Base-by-base conservation (phyloP, 2,329 filamentous ascomycete genomes). In the Xylariaceae sp. region DNA sequence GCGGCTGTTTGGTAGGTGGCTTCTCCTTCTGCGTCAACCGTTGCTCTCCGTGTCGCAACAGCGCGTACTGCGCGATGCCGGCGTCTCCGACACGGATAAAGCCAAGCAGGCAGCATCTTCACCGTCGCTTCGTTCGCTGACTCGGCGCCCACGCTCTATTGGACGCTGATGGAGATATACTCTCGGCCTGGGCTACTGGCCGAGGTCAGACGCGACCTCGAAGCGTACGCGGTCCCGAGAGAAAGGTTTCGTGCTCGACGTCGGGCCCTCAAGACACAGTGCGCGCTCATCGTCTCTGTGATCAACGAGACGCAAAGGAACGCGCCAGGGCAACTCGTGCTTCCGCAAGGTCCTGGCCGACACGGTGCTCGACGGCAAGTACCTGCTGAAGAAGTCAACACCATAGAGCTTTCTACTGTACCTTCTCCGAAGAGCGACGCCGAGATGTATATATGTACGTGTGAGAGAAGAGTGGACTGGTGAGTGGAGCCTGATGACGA, bases 91-190 rank as follows among this genome's bases (percentile, higher is more conserved):
- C 23, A 31, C 24, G 15, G 31, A 32, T 19, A 32, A 32, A 21
- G 31, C 31, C 31, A 32, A 32, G 16, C 31, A 39, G 36, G 36
- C 36, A 19, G 29, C 36, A 39, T 39, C 29, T 39, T 35, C 27
- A 36, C 38, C 33, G 36, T 67, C 8, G 68, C 55, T 1, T 43
- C 66, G 21, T 50, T 66, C 3, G 57, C 58, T 27, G 73, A 73
- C 46, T 66, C 66, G 0, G 51, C 60, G 9, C 63, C 64, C 0
- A 57, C 65, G 2, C 52, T 54, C 2, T 73, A 71, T 49, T 73
- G 69, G 69, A 39, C 64, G 3, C 27, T 72, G 0, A 62, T 59
- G 46, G 58, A 69, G 26, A 50, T 73, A 14, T 67, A 59, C 48
- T 63, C 63, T 4, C 54, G 61, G 1, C 60, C 63, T 0, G 50